Evolutionary conservation across 164 flowering plant species (phyloP).

Genomic region (Annona squamosa): DNA sequence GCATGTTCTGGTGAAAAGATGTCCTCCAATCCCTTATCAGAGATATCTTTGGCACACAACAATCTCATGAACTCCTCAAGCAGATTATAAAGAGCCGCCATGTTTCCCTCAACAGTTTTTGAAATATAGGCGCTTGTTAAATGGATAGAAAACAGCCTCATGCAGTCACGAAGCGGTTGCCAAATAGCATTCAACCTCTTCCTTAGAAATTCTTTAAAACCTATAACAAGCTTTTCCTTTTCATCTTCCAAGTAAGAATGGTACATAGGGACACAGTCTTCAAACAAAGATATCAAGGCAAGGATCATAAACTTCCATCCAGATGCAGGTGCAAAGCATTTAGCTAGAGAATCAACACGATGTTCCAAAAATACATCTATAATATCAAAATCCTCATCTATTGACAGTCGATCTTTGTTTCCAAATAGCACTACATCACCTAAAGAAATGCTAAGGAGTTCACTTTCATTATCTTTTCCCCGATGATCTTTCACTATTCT

Average conservation of each 20-base stretch:
- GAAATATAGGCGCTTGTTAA: neutral
- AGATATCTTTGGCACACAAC: neutral
- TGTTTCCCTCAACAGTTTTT: neutral
- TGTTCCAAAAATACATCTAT: constrained; percentile 2
- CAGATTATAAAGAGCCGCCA: neutral
- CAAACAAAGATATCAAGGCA: constrained; percentile 41
- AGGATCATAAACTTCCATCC: constrained; percentile 37
- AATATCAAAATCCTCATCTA: neutral
- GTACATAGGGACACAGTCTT: constrained; percentile 37
- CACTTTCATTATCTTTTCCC: neutral
- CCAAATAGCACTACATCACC: constrained; percentile 1
- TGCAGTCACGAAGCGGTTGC: neutral
- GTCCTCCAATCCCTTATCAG: constrained; percentile 3
- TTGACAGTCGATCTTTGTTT: neutral
- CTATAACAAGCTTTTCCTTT: neutral
- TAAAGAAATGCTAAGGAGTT: neutral
- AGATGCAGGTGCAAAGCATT: constrained; percentile 31
- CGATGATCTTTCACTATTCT: constrained; percentile 26
- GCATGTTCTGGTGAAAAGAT: neutral
- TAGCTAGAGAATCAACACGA: constrained; percentile 21
- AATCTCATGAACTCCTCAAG: neutral
- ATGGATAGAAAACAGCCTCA: neutral
- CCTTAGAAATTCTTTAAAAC: constrained; percentile 4
- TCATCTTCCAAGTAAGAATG: constrained; percentile 33
- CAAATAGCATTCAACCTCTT: neutral